Evolutionary conservation across 495 filamentous ascomycete genomes (phyloP).

Genomic region (Acidomyces sp.): DNA sequence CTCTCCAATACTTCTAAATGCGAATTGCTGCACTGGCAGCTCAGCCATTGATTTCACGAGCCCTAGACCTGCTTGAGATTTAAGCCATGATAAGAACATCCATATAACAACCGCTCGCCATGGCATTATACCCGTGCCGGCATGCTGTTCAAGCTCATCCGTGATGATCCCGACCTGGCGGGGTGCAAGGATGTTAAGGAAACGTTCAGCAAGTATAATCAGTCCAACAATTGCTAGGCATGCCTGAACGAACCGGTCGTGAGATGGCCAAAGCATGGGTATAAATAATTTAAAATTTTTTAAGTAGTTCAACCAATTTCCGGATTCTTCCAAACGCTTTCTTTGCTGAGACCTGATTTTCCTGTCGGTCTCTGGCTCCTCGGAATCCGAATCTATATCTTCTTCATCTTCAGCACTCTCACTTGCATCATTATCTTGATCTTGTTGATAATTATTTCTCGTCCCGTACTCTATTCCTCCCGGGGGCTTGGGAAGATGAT

Average conservation of each 20-base stretch:
- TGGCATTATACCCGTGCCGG: constrained; percentile 19
- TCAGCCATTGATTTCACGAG: constrained; percentile 16
- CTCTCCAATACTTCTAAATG: constrained; percentile 45
- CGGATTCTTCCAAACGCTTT: constrained; percentile 25
- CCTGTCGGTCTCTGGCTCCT: constrained; percentile 22
- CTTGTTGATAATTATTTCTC: neutral
- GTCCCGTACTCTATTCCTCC: neutral
- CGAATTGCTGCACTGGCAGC: constrained; percentile 43
- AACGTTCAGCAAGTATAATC: constrained; percentile 19
- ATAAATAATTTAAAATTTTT: constrained; percentile 28
- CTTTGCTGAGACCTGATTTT: constrained; percentile 18
- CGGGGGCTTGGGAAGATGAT: constrained; percentile 1
- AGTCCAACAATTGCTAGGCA: constrained; percentile 19
- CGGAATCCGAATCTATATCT: constrained; percentile 13
- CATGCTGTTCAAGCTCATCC: constrained; percentile 16
- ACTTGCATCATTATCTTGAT: neutral
- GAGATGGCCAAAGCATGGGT: constrained; percentile 26
- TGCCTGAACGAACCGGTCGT: constrained; percentile 21
- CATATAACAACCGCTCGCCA: constrained; percentile 27
- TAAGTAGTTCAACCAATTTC: constrained; percentile 27
- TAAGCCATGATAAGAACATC: constrained; percentile 19
- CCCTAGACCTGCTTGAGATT: constrained; percentile 12
- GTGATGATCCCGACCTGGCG: constrained; percentile 29
- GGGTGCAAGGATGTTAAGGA: constrained; percentile 26
- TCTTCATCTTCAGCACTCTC: constrained; percentile 1